Evolutionary conservation across 306 rosid species (phyloP), one percentile per base, ranked within the genome.

Genomic region (Purshia tridentata): DNA sequence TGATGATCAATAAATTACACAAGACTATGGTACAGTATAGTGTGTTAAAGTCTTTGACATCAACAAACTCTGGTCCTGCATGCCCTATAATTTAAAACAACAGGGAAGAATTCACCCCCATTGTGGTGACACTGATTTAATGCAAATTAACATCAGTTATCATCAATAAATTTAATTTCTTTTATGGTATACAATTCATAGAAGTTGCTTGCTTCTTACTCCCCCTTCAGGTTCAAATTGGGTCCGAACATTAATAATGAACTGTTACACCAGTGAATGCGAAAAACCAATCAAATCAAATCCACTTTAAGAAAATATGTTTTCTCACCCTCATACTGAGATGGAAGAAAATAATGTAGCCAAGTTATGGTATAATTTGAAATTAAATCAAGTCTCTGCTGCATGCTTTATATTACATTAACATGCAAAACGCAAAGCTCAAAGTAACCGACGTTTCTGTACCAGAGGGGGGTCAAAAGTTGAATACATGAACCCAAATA

Each of bases 191-290:
- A 62, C 29, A 62, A 39, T 16, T n/a, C 39, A 62, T 48, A 35
- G 29, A 13, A 14, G 40, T 42, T 52, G 52, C 62, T 70, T 71
- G 55, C 56, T 71, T 59, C 35, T 22, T 10, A 57, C 75, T 57
- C 46, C 29, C 57, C 9, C 14, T 42, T 29, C 35, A 29, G 35
- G 35, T 29, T 29, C 35, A 29, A 29, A 29, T 29, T 39, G 3
- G n/a, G 63, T 57, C 63, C 63, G 13, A 57, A 22, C 20, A 37
- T 61, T 15, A 61, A 61, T 15, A 61, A 61, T 4, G 48, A 61
- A 61, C 40, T 16, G 5, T 61, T 61, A 61, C 23, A 23, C 16
- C 48, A 29, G 35, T 29, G 35, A 29, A 29, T 14, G 10, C 15
- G 23, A 61, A 15, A 16, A 39, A 15, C 67, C 3, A 39, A 61